phyloP scores from a whole-genome alignment of 306 rosid genomes.

The Glycine tomentella region DNA sequence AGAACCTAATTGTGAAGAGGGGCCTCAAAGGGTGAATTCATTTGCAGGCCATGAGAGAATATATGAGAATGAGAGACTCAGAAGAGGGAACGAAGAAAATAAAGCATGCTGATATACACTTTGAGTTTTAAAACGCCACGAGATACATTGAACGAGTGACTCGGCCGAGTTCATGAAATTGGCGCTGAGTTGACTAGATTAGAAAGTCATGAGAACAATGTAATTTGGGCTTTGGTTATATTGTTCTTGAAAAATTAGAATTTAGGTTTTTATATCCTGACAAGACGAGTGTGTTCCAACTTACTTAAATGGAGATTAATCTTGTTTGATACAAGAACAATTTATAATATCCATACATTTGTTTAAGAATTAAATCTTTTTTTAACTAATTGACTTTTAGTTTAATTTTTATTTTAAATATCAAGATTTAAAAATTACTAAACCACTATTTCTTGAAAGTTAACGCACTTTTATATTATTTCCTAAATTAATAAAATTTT shows the following conservation, averaged over 20 bases:
- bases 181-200: constrained; percentile 40
- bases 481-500: too few relatives aligned
- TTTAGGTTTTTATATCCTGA: background rate
- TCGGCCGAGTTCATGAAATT: constrained; percentile 40
- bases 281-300: too few relatives aligned
- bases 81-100: constrained; percentile 35
- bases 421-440: too few relatives aligned
- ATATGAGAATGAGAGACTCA: background rate
- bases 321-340: too few relatives aligned
- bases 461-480: too few relatives aligned
- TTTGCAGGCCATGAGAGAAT: constrained; percentile 28
- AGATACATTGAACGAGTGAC: constrained; percentile 32
- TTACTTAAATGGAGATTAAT: too few relatives aligned
- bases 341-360: too few relatives aligned
- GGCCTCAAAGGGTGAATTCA: constrained; percentile 52
- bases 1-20: constrained; percentile 50
- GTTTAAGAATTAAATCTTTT: too few relatives aligned
- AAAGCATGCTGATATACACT: background rate
- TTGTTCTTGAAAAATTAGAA: too few relatives aligned
- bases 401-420: too few relatives aligned
- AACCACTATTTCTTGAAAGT: too few relatives aligned
- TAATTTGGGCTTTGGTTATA: background rate
- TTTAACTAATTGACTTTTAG: too few relatives aligned
- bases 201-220: background rate
- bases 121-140: constrained; percentile 29